Base-by-base conservation (phyloP, 1,139 yeast genomes). In the Debaryomyces udenii region DNA sequence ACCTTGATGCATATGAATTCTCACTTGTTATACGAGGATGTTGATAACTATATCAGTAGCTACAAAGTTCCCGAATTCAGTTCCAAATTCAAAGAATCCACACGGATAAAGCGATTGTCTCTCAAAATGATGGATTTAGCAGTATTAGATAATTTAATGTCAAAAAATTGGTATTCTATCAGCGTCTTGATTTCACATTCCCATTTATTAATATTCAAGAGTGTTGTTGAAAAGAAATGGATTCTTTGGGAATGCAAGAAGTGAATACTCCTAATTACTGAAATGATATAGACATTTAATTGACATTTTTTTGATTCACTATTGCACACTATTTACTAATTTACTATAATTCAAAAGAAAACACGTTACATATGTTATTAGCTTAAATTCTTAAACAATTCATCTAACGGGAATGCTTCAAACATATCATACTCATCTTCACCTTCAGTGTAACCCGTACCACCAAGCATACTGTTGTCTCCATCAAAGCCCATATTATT, bases 1-100 rank as follows among this genome's bases (percentile, higher is more conserved):
- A 41, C 47, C 6, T 43, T 59, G 37, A 29, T 55, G 10, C 50
- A 51, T 13, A 24, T 54, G 15, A 51, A 56, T 26, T 53, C 58
- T 18, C 32, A 43, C 2, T 57, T 43, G 40, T 43, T 57, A 30
- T 17, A 39, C 10, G 35, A 45, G 7, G 41, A 44, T 3, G 29
- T 45, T 5, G 49, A 56, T 26, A 29, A 43, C 1, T 54, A 43
- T 24, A 49, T 57, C 18, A 54, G 55, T 24, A 38, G 47, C 2
- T 55, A 52, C 39, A 38, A 36, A 18, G 27, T 36, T 3, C 57
- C 57, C 11, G 15, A 13, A 18, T 15, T 24, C 7, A 11, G 27
- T 11, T 7, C 10, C 17, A 17, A 6, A 24, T 3, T 11, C 15
- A 10, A 6, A 10, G 22, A 20, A 28, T 1, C 11, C 5, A 6